Percentiles rank a stretch among this genome's conserved stretches.
These are phyloP conservation scores for Candida sakaeoensis DNA, from an alignment of 805 yeast genomes.

Conservation along the genomic window DNA sequence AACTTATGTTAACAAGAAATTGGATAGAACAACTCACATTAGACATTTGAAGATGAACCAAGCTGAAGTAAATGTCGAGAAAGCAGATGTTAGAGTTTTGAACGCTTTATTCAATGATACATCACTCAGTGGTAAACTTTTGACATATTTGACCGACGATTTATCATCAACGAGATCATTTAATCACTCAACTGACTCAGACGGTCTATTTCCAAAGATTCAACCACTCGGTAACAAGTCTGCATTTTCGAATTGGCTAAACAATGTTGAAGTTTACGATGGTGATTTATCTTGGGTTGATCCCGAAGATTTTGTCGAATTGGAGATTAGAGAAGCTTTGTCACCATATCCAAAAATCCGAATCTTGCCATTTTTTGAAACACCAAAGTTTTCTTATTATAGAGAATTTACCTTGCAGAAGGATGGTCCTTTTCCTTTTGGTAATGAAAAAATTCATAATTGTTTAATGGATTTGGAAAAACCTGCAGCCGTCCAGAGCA, in stretches of 20 bases:
- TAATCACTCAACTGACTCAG: constrained; percentile 1
- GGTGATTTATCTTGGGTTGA: constrained; percentile 61
- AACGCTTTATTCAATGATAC: constrained; percentile 61
- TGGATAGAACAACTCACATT: constrained; percentile 31
- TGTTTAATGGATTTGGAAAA: constrained; percentile 55
- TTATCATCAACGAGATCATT: constrained; percentile 5
- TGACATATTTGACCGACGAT: constrained; percentile 15
- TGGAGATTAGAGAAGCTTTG: constrained; percentile 47
- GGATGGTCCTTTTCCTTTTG: constrained; percentile 54
- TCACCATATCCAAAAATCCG: constrained; percentile 41
- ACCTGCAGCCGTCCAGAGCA: constrained; percentile 54
- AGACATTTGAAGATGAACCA: constrained; percentile 57
- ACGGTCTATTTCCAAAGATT: neutral
- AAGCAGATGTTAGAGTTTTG: constrained; percentile 66
- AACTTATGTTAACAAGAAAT: constrained; percentile 35
- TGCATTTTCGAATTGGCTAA: constrained; percentile 19
- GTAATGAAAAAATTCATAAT: constrained; percentile 57
- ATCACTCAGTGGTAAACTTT: constrained; percentile 30
- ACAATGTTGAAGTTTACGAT: constrained; percentile 22
- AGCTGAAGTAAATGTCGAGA: constrained; percentile 67
- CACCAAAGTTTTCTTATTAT: constrained; percentile 61
- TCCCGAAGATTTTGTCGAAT: constrained; percentile 68
- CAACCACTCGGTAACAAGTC: neutral
- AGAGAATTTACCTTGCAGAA: constrained; percentile 47
- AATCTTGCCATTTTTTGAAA: constrained; percentile 43